Percentiles rank a stretch among this genome's conserved stretches.
Evolutionary conservation across 2,329 filamentous ascomycete species (phyloP).

Genomic region (Fusarium sp.): DNA sequence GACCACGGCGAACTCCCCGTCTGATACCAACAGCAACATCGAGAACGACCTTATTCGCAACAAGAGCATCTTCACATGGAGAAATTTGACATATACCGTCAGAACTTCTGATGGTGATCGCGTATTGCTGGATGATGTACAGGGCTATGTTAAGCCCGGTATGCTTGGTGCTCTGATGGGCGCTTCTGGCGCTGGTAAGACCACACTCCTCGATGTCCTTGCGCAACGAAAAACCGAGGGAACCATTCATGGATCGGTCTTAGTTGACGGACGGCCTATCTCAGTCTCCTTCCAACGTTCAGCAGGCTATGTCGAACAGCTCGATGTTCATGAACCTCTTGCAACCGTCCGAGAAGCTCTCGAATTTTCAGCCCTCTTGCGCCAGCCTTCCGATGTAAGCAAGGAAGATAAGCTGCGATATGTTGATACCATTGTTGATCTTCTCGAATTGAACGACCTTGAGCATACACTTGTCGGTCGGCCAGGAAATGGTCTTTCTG

Average conservation of each 20-base stretch:
- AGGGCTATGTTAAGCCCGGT: constrained; percentile 86
- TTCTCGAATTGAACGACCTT: constrained; percentile 61
- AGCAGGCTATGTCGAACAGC: constrained; percentile 83
- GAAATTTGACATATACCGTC: constrained; percentile 77
- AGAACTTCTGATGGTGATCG: constrained; percentile 70
- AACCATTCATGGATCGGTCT: constrained; percentile 77
- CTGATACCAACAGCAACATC: constrained; percentile 37
- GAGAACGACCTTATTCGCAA: constrained; percentile 65
- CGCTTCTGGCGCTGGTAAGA: constrained; percentile 85
- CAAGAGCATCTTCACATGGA: constrained; percentile 79
- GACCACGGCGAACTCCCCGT: fast-evolving
- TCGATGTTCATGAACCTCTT: constrained; percentile 79
- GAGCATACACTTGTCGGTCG: constrained; percentile 60
- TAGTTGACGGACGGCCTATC: constrained; percentile 78
- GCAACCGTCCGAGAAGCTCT: constrained; percentile 82
- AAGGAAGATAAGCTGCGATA: constrained; percentile 78
- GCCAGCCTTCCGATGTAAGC: constrained; percentile 73
- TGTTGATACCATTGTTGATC: constrained; percentile 81
- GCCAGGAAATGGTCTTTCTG: constrained; percentile 64
- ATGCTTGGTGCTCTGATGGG: constrained; percentile 84
- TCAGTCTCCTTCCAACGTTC: constrained; percentile 82
- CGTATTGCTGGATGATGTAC: constrained; percentile 79
- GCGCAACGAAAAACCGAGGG: constrained; percentile 84
- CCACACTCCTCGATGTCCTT: constrained; percentile 83
- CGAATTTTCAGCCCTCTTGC: constrained; percentile 77